Percentiles rank a stretch among this genome's conserved stretches.
Evolutionary conservation across 2,329 filamentous ascomycete genomes (phyloP).

Genomic region (Trichothecium sympodiale): DNA sequence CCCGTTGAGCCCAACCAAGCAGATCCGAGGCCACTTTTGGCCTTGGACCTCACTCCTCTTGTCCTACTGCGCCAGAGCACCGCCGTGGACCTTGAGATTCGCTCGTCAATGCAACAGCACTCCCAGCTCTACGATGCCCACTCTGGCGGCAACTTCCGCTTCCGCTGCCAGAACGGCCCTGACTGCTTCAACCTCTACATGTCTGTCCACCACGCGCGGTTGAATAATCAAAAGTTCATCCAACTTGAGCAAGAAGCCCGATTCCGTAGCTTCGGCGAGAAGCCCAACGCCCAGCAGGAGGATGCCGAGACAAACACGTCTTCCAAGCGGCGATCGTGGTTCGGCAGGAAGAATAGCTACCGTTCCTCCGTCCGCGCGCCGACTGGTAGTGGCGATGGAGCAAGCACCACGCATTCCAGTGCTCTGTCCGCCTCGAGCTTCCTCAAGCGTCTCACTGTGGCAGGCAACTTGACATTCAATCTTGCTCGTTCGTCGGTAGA

Average conservation of each 20-base stretch:
- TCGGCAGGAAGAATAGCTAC: constrained; percentile 55
- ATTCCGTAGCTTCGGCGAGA: constrained; percentile 61
- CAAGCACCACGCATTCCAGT: constrained; percentile 50
- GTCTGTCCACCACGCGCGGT: constrained; percentile 77
- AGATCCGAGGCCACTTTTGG: constrained; percentile 38
- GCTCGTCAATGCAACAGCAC: constrained; percentile 66
- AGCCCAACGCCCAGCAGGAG: constrained; percentile 35
- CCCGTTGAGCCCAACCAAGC: constrained; percentile 19
- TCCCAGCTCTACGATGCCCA: constrained; percentile 55
- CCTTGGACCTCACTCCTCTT: constrained; percentile 79
- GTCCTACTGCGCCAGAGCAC: constrained; percentile 87
- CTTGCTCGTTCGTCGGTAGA: constrained; percentile 69
- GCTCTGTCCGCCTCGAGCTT: constrained; percentile 66
- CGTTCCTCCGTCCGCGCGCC: constrained; percentile 50
- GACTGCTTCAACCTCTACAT: constrained; percentile 78
- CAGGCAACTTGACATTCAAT: constrained; percentile 65
- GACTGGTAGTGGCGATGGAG: constrained; percentile 56
- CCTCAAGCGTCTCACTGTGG: constrained; percentile 63
- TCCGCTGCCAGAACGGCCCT: constrained; percentile 64
- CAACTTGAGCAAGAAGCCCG: constrained; percentile 54
- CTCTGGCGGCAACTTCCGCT: constrained; percentile 70
- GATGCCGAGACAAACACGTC: constrained; percentile 28
- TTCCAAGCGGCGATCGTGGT: constrained; percentile 42
- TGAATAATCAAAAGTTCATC: constrained; percentile 86
- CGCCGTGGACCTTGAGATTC: constrained; percentile 85